A percentile compares a stretch with the other conserved stretches of the same genome.
Evolutionary conservation across 495 filamentous ascomycete species (phyloP).

Genomic region (Penicillium alfredii): DNA sequence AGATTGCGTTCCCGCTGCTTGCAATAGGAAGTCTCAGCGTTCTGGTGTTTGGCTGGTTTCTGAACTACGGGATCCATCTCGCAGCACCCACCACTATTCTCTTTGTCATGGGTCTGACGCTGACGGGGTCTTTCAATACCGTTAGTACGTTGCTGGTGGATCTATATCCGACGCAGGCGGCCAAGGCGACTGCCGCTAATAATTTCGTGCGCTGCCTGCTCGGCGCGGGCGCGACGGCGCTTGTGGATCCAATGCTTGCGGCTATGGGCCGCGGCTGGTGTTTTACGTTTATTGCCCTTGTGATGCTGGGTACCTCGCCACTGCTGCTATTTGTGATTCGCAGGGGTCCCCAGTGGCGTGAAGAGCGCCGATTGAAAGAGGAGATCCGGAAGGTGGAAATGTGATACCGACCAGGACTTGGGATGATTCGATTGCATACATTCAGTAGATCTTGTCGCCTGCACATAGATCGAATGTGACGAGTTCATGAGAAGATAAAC

Average conservation of each 20-base stretch:
- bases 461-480: too few relatives aligned
- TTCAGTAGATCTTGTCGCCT: too few relatives aligned
- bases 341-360: conserved; percentile 45
- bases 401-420: too few relatives aligned
- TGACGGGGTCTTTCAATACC: conserved; percentile 54
- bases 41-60: conserved; percentile 35
- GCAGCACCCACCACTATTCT: conserved; percentile 48
- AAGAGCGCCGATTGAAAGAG: conserved; percentile 30
- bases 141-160: conserved; percentile 60
- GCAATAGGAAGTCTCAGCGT: conserved; percentile 31
- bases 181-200: conserved; percentile 63
- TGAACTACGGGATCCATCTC: conserved; percentile 32
- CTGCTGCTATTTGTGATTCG: conserved; percentile 41
- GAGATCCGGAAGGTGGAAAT: conserved; percentile 11
- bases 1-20: conserved; percentile 42
- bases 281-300: conserved; percentile 57
- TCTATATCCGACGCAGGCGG: conserved; percentile 54
- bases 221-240: conserved; percentile 59
- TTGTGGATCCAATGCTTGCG: conserved; percentile 60
- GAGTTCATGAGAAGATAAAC: too few relatives aligned
- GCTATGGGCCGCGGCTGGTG: conserved; percentile 64
- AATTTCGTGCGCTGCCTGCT: conserved; percentile 64
- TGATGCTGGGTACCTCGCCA: conserved; percentile 50
- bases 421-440: too few relatives aligned
- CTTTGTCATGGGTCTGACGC: conserved; percentile 51